Conservation (phyloP, 257 asterid species). For the Forsythia viridissima region DNA sequence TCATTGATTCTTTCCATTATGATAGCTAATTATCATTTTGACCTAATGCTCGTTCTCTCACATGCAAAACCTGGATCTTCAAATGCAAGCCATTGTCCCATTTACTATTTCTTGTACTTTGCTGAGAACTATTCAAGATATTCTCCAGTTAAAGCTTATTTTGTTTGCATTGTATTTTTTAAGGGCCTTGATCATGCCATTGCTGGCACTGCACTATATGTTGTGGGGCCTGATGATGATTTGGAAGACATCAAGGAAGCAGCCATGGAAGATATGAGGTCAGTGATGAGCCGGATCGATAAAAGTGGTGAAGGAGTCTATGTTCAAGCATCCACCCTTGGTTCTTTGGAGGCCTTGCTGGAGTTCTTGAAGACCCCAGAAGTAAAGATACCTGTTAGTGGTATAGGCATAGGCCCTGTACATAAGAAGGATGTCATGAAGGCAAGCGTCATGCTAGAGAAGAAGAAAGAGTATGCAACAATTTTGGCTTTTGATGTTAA, state of each 20-base stretch:
- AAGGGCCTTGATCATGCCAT: slow-evolving; percentile 98
- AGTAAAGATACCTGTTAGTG: slow-evolving; percentile 94
- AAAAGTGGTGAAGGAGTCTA: slow-evolving; percentile 93
- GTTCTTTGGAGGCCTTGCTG: slow-evolving; percentile 90
- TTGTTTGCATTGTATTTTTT: slow-evolving; percentile 25
- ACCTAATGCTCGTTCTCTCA: neutral
- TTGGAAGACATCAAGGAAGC: slow-evolving; percentile 72
- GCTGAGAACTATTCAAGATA: neutral
- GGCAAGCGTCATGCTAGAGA: slow-evolving; percentile 99
- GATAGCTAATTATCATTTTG: neutral
- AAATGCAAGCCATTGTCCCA: neutral
- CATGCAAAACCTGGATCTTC: neutral
- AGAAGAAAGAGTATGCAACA: slow-evolving; percentile 88
- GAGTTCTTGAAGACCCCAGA: slow-evolving; percentile 93
- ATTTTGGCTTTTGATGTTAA: slow-evolving; percentile 93
- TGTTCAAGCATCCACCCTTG: slow-evolving; percentile 98
- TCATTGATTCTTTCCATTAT: neutral
- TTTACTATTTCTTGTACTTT: neutral
- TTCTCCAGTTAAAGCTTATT: slow-evolving; percentile 2
- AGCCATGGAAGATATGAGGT: slow-evolving; percentile 94
- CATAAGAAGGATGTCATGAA: slow-evolving; percentile 96
- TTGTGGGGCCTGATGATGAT: slow-evolving; percentile 87
- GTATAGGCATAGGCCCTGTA: slow-evolving; percentile 92
- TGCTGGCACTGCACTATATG: slow-evolving; percentile 91
- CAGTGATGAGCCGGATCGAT: slow-evolving; percentile 91